A percentile compares a stretch with the other conserved stretches of the same genome.
Conservation (phyloP, 2,329 filamentous ascomycete species). For the Hymenoscyphus occultus region DNA sequence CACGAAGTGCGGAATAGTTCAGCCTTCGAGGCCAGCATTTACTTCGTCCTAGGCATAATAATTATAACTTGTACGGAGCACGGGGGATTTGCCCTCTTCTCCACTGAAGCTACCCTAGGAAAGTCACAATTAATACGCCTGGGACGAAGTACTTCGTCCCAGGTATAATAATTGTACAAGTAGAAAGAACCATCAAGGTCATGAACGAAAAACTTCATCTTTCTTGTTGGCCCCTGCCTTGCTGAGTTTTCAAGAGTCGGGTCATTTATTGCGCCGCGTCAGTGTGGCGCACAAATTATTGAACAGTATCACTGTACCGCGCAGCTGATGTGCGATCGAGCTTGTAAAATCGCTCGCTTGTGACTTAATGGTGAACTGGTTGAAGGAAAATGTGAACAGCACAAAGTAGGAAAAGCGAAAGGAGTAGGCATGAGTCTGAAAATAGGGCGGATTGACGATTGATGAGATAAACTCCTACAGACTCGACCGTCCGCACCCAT, state of each 20-base stretch:
- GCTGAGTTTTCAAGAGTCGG: constrained; percentile 4
- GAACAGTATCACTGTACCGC: background rate
- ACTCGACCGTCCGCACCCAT: background rate
- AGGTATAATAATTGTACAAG: too few species aligned
- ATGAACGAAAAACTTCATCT: background rate
- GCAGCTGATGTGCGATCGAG: background rate
- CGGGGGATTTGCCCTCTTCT: too few species aligned
- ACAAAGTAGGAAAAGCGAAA: background rate
- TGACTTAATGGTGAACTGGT: background rate
- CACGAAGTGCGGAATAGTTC: too few species aligned
- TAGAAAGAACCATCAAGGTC: background rate
- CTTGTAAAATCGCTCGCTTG: background rate
- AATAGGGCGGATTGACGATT: background rate
- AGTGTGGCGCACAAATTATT: background rate
- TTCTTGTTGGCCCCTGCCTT: background rate
- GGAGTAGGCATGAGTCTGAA: background rate
- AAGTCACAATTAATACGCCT: background rate
- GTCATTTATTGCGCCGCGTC: background rate
- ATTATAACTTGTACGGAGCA: too few species aligned
- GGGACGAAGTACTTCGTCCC: background rate
- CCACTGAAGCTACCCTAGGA: background rate
- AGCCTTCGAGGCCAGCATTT: too few species aligned
- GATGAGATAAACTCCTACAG: background rate
- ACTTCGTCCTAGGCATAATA: too few species aligned
- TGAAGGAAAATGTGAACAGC: background rate